Evolutionary conservation across 2,329 filamentous ascomycete genomes (phyloP).

Genomic region (Verticillium nonalfalfae): DNA sequence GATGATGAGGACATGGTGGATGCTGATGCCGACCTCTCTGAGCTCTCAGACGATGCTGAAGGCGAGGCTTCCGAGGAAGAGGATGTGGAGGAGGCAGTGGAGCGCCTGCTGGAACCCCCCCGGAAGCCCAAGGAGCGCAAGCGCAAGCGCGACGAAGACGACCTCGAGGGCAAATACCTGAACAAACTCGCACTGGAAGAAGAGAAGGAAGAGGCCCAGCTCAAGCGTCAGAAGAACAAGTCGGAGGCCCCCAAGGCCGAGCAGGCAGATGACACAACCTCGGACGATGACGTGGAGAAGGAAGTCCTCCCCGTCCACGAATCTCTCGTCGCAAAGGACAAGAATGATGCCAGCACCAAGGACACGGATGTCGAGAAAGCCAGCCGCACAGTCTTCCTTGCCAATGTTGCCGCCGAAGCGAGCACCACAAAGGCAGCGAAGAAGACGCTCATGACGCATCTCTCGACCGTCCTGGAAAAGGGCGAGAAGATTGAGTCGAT

Average conservation of each 20-base stretch:
- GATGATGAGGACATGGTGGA: slow-evolving; percentile 21
- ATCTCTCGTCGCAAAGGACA: slow-evolving; percentile 46
- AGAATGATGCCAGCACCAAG: slow-evolving; percentile 29
- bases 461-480: slow-evolving; percentile 64
- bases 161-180: slow-evolving; percentile 66
- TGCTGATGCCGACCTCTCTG: slow-evolving; percentile 9
- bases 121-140: slow-evolving; percentile 47
- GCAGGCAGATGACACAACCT: slow-evolving; percentile 23
- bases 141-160: slow-evolving; percentile 63
- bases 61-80: slow-evolving; percentile 6
- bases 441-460: slow-evolving; percentile 69
- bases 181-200: slow-evolving; percentile 55
- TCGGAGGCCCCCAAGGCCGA: slow-evolving; percentile 24
- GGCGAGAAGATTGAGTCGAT: slow-evolving; percentile 80
- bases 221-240: slow-evolving; percentile 44
- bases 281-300: slow-evolving; percentile 34
- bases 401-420: slow-evolving; percentile 79
- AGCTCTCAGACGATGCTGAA: slow-evolving; percentile 4
- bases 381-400: slow-evolving; percentile 82
- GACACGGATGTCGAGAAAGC: slow-evolving; percentile 78
- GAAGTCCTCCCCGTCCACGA: slow-evolving; percentile 49
- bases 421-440: slow-evolving; percentile 78
- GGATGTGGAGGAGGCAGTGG: slow-evolving; percentile 30
- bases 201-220: slow-evolving; percentile 43
- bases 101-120: slow-evolving; percentile 28